phyloP scores from a whole-genome alignment of 2,329 filamentous ascomycete species.

The Xylariomycetidae sp. region DNA sequence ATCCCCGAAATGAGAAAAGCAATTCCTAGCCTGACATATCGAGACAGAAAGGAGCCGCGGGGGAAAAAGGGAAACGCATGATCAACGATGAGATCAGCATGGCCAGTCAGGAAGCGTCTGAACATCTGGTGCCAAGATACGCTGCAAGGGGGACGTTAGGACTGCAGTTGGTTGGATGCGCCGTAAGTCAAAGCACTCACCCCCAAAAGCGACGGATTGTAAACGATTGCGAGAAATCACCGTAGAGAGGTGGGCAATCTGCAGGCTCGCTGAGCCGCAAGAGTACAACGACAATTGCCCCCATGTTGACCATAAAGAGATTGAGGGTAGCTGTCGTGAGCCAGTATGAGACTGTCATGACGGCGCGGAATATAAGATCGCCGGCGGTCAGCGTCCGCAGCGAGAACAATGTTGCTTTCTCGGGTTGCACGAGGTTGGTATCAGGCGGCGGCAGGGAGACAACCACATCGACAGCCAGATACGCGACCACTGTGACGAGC shows the following conservation, averaged over 20 bases:
- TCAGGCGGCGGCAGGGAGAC: not conserved
- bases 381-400: not conserved
- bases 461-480: not conserved
- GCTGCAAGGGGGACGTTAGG: not conserved
- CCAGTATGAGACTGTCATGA: not conserved
- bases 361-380: not conserved
- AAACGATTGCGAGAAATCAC: not conserved
- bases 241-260: not conserved
- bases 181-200: not conserved
- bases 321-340: not conserved
- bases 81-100: not conserved
- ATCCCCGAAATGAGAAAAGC: not conserved
- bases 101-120: not conserved
- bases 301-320: not conserved
- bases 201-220: not conserved
- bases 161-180: not conserved
- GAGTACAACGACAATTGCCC: not conserved
- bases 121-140: not conserved
- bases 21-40: not conserved
- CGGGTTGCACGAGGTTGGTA: not conserved
- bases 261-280: not conserved
- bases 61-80: not conserved
- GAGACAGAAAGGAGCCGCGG: not conserved
- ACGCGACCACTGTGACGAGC: not conserved
- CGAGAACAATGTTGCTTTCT: not conserved